Base-by-base conservation (phyloP, 2,329 filamentous ascomycete species). In the Phoma sp. region DNA sequence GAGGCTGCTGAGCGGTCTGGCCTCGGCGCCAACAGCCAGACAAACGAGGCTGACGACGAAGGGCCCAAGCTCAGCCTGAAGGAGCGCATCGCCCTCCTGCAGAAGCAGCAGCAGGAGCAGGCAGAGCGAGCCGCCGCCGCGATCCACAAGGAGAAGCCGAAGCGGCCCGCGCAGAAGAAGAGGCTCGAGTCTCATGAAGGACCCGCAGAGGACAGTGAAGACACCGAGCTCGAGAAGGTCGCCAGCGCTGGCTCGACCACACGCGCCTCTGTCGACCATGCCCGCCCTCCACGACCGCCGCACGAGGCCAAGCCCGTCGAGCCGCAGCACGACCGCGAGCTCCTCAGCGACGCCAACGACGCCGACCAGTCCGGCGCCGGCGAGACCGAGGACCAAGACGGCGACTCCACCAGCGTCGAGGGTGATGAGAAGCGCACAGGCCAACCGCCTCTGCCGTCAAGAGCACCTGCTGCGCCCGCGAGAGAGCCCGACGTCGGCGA, bases 11-110 rank as follows among this genome's bases (percentile, higher is more conserved):
- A 90, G 65, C 86, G 79, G 60, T 87, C 87, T n/a, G 88, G 87
- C 1, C 77, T 91, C 28, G 71, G 80, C 74, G 58, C 61, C 30
- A 51, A 51, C 12, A 40, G 67, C 47, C 61, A 71, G 29, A 76
- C 15, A 76, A 81, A 79, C 43, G 76, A 80, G 4, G 83, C 81
- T 34, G 86, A 82, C 14, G 85, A 80, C 4, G 91, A 95, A 49
- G 91, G 96, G 36, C 93, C 93, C 1, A 97, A 98, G 76, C 90
- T 92, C 50, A 97, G 91, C 64, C 76, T 99, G 57, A 99, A 98
- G 76, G 95, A 99, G 74, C 86, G 95, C 58, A 97, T 99, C 77
- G 95, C 95, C 23, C 80, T 96, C 46, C 81, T 99, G 14, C 95
- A 99, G 74, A 93, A 91, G 72, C 92, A 98, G 74, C 95, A 99